Evolutionary conservation across 139 green algal genomes (phyloP), one percentile per base, ranked within the genome.

Genomic region (Spirogloea muscicola): DNA sequence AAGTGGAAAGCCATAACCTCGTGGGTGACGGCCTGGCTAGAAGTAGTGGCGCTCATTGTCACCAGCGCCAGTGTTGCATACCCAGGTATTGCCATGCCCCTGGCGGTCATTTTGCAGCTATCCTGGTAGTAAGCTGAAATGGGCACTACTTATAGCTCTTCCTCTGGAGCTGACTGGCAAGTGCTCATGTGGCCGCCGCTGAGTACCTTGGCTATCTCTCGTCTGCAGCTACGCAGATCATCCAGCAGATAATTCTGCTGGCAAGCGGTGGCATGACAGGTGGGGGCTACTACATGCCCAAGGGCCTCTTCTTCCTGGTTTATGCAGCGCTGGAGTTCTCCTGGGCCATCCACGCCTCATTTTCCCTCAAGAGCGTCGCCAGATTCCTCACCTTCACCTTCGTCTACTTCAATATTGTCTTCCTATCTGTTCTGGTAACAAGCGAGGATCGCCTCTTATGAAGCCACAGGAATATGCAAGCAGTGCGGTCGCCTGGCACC

Each of bases 1-100:
- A 27, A n/a, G 0, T 74, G 65, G 65, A 27, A 34, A 21, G 21
- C 44, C 7, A 16, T 74, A 5, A 46, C 41, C 21, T 68, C 65
- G 33, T 74, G 65, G 65, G 21, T 74, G 44, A 64, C 65, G n/a
- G 44, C 55, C n/a, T 74, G 65, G 65, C 44, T 74, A 0, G 65
- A 74, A 29, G 34, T 67, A 13, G 34, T 69, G 5, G 65, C 44
- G 0, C 44, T 74, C 65, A 68, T 62, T 16, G 62, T 71, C 5
- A 27, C 38, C 4, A 31, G 21, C 62, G 41, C 29, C 41, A 71
- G 62, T 31, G 38, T 71, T 31, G 62, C 62, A 37, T 71, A 60
- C 31, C 62, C 62, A 59, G 62, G 62, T 71, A 41, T n/a, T n/a
- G n/a, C n/a, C n/a, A n/a, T n/a, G n/a, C n/a, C n/a, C n/a, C n/a